Evolutionary conservation across 768 basidiomycete species (phyloP).

Genomic region (Serpula lacrymans): DNA sequence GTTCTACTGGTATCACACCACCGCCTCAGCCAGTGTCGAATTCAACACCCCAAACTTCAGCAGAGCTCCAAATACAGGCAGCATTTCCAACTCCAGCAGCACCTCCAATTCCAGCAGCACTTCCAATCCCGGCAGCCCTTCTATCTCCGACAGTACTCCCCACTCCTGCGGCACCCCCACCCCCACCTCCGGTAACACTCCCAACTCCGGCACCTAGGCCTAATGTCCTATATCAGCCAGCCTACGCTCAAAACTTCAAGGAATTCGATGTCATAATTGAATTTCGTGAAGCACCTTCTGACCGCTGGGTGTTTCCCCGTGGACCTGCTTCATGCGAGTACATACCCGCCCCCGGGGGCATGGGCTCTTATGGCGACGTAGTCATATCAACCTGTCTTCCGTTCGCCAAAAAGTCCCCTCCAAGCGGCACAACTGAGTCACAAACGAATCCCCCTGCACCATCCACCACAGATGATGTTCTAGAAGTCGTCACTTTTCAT

Average conservation of each 20-base stretch:
- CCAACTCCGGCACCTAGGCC: background rate
- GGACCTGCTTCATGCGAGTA: slow-evolving; percentile 51
- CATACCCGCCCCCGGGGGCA: slow-evolving; percentile 11
- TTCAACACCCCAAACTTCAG: slow-evolving; percentile 5
- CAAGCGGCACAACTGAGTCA: slow-evolving; percentile 10
- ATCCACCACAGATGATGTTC: slow-evolving; percentile 7
- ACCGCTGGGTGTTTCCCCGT: slow-evolving; percentile 69
- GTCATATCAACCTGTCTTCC: slow-evolving; percentile 45
- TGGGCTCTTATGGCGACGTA: slow-evolving; percentile 26
- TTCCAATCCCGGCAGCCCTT: slow-evolving; percentile 11
- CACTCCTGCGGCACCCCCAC: slow-evolving; percentile 8
- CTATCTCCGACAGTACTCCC: slow-evolving; percentile 10
- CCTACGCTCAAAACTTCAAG: slow-evolving; percentile 29
- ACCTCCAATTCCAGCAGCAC: slow-evolving; percentile 9
- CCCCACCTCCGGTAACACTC: slow-evolving; percentile 6
- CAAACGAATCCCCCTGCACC: slow-evolving; percentile 8
- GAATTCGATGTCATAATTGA: slow-evolving; percentile 75
- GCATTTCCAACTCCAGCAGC: slow-evolving; percentile 12
- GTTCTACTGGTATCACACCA: slow-evolving; percentile 7
- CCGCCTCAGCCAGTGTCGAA: slow-evolving; percentile 9
- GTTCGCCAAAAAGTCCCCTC: slow-evolving; percentile 25
- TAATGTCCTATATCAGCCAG: slow-evolving; percentile 19
- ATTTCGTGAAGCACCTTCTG: slow-evolving; percentile 58
- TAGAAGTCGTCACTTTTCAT: slow-evolving; percentile 42
- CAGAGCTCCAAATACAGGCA: slow-evolving; percentile 1